These are phyloP conservation scores for Solanum appendiculatum DNA, from an alignment of 257 asterid genomes.

Conservation along the genomic window DNA sequence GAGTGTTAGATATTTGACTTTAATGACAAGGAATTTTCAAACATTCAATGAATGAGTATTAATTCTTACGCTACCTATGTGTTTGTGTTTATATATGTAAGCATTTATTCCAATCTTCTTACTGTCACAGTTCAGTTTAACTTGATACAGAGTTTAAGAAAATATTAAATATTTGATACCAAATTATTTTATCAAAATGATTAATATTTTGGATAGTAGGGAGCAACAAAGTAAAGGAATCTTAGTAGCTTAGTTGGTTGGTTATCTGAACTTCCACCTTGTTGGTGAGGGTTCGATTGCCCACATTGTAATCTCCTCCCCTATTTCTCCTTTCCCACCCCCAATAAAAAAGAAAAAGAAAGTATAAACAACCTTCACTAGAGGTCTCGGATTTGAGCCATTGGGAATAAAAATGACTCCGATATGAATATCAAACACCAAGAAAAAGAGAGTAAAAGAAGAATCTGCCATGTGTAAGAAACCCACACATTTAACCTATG, in stretches of 20 bases:
- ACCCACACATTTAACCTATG: background rate
- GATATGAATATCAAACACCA: background rate
- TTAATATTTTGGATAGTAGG: background rate
- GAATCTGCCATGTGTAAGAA: background rate
- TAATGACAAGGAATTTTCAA: background rate
- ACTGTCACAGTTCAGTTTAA: background rate
- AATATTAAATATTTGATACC: background rate
- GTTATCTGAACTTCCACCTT: too few species aligned
- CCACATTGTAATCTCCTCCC: too few species aligned
- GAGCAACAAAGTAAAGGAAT: background rate
- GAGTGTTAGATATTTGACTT: background rate
- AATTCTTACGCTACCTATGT: background rate
- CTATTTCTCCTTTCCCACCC: too few species aligned
- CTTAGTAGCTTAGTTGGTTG: too few species aligned
- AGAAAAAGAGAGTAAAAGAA: background rate
- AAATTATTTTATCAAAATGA: background rate
- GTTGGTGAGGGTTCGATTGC: too few species aligned
- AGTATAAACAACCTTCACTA: background rate
- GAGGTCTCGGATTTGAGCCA: background rate
- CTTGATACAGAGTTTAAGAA: background rate
- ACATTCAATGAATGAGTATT: background rate
- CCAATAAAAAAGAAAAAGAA: too few species aligned
- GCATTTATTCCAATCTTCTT: background rate
- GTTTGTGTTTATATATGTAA: background rate
- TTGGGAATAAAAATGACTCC: background rate